Conservation (phyloP, 2,329 filamentous ascomycete species). For the Diaporthe aspalathi region DNA sequence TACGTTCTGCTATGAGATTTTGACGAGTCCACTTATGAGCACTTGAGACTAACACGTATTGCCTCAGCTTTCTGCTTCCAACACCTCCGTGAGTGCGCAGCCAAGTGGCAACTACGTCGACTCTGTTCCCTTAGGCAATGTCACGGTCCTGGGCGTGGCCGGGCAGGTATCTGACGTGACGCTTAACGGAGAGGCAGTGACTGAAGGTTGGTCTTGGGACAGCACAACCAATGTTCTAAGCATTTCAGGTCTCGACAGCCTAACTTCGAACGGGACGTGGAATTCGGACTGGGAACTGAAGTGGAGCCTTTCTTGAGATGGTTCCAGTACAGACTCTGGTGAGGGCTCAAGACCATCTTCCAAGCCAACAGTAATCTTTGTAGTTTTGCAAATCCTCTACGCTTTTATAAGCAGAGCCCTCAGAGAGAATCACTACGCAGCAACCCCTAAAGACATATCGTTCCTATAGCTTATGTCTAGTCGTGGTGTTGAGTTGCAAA, state of each 20-base stretch:
- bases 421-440: too few species aligned
- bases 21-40: not conserved
- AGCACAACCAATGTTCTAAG: constrained; percentile 58
- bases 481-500: too few species aligned
- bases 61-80: constrained; percentile 54
- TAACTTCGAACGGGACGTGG: constrained; percentile 69
- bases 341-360: not conserved
- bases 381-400: too few species aligned
- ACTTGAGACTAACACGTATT: constrained; percentile 8
- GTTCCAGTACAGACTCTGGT: not conserved
- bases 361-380: too few species aligned
- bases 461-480: too few species aligned
- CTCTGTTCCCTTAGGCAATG: constrained; percentile 67
- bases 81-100: constrained; percentile 58
- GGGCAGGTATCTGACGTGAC: constrained; percentile 55
- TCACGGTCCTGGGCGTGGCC: constrained; percentile 71
- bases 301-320: constrained; percentile 52
- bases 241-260: constrained; percentile 60
- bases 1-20: constrained; percentile 43
- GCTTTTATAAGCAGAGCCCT: too few species aligned
- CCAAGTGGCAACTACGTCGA: constrained; percentile 66
- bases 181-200: constrained; percentile 62
- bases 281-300: constrained; percentile 65
- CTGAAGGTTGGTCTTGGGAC: constrained; percentile 60
- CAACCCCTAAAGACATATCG: too few species aligned